Percentiles rank a stretch among this genome's conserved stretches.
phyloP scores from a whole-genome alignment of 352 stramenopile species.

The Phytophthora pini region DNA sequence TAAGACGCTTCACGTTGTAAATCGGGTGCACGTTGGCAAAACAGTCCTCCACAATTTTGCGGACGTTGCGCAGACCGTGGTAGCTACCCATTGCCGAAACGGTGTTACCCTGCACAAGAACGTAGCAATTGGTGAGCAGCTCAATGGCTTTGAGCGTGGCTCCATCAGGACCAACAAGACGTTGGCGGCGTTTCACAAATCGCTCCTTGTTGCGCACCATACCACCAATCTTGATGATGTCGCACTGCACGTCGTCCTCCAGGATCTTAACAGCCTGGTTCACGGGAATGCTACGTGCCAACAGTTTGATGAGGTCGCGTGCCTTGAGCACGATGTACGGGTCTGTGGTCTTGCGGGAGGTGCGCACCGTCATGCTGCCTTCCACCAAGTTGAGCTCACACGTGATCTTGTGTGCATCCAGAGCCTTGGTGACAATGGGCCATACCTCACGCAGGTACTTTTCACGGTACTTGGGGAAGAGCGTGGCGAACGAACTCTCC shows the following conservation, averaged over 20 bases:
- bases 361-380: constrained; percentile 92
- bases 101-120: constrained; percentile 99
- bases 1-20: constrained; percentile 99
- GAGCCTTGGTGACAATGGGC: constrained; percentile 97
- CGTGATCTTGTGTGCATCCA: constrained; percentile 95
- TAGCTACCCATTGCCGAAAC: constrained; percentile 92
- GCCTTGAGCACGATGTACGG: constrained; percentile 99
- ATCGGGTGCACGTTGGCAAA: constrained; percentile 99
- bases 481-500: constrained; percentile 99
- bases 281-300: constrained; percentile 97
- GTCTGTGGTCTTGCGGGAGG: constrained; percentile 96
- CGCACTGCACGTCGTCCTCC: constrained; percentile 97
- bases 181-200: constrained; percentile 98
- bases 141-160: constrained; percentile 98
- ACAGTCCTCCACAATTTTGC: constrained; percentile 98
- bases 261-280: constrained; percentile 96
- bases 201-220: constrained; percentile 99
- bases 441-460: constrained; percentile 99
- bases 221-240: constrained; percentile 99
- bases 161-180: constrained; percentile 97
- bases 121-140: constrained; percentile 99
- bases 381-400: constrained; percentile 99
- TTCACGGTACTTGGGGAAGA: constrained; percentile 99
- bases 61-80: constrained; percentile 93
- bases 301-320: constrained; percentile 98